phyloP scores from a whole-genome alignment of 2,329 filamentous ascomycete species.

The Phoma sp. region DNA sequence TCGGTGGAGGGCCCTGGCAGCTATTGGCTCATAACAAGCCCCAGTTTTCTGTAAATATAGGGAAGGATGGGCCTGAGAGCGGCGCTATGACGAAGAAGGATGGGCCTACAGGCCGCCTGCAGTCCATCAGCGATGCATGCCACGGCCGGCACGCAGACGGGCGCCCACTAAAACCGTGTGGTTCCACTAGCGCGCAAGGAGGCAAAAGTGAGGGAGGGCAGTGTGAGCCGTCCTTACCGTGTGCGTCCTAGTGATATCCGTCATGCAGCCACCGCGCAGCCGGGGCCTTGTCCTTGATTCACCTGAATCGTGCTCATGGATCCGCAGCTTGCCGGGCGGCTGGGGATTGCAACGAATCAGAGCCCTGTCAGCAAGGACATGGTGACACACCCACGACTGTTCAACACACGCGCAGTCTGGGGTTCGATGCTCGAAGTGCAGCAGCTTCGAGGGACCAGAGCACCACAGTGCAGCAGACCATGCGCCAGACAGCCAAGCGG shows the following conservation, averaged over 20 bases:
- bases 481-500: conserved; percentile 13
- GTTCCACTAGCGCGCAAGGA: conserved; percentile 34
- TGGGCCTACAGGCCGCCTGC: conserved; percentile 39
- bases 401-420: conserved; percentile 26
- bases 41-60: conserved; percentile 47
- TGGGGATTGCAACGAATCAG: conserved; percentile 29
- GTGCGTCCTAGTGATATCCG: conserved; percentile 21
- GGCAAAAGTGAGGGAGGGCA: conserved; percentile 31
- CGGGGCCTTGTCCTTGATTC: conserved; percentile 33
- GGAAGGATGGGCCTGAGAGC: conserved; percentile 42
- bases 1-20: conserved; percentile 21
- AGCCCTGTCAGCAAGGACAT: conserved; percentile 18
- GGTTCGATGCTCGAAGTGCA: conserved; percentile 39
- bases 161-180: conserved; percentile 30
- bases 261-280: conserved; percentile 30
- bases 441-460: conserved; percentile 34
- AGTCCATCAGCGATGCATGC: conserved; percentile 38
- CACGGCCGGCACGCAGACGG: conserved; percentile 34
- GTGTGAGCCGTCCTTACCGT: conserved; percentile 27
- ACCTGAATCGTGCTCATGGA: conserved; percentile 30
- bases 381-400: conserved; percentile 31
- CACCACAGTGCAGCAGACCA: conserved; percentile 17
- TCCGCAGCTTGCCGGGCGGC: conserved; percentile 34
- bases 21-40: conserved; percentile 38
- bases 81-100: conserved; percentile 48